phyloP scores from a whole-genome alignment of 163 green algal species.

The Chlamydomonas reinhardtii region DNA sequence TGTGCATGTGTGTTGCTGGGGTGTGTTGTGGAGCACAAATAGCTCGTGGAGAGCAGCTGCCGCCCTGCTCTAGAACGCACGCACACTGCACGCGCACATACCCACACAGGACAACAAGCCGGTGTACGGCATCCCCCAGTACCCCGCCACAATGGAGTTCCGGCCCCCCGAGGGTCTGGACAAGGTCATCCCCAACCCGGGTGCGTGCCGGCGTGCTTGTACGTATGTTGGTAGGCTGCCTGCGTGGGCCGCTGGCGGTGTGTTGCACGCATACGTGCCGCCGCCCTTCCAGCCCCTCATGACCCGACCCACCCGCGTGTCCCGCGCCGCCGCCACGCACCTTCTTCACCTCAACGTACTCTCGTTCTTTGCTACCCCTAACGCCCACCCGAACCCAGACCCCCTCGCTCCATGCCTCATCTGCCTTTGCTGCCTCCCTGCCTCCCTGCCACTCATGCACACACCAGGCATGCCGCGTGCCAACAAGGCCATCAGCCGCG shows the following conservation, averaged over 20 bases:
- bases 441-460: background rate
- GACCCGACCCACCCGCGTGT: too few relatives aligned
- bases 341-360: too few relatives aligned
- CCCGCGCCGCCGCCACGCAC: background rate
- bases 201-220: background rate
- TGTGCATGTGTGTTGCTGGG: too few relatives aligned
- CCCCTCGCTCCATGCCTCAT: background rate
- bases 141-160: slow-evolving; percentile 38
- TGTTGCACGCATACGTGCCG: too few relatives aligned
- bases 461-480: slow-evolving; percentile 56
- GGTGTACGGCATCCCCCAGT: slow-evolving; percentile 45
- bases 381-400: background rate
- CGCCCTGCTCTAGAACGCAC: too few relatives aligned
- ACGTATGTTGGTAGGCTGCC: background rate
- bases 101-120: background rate
- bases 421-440: too few relatives aligned
- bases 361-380: too few relatives aligned
- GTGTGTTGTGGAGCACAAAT: too few relatives aligned
- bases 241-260: too few relatives aligned
- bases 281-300: too few relatives aligned
- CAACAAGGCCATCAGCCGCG: slow-evolving; percentile 57
- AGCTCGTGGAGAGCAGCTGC: too few relatives aligned
- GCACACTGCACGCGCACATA: too few relatives aligned
- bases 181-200: slow-evolving; percentile 49
- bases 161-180: slow-evolving; percentile 47